Evolutionary conservation across 805 yeast genomes (phyloP).

Genomic region (Metschnikowia kofuensis): DNA sequence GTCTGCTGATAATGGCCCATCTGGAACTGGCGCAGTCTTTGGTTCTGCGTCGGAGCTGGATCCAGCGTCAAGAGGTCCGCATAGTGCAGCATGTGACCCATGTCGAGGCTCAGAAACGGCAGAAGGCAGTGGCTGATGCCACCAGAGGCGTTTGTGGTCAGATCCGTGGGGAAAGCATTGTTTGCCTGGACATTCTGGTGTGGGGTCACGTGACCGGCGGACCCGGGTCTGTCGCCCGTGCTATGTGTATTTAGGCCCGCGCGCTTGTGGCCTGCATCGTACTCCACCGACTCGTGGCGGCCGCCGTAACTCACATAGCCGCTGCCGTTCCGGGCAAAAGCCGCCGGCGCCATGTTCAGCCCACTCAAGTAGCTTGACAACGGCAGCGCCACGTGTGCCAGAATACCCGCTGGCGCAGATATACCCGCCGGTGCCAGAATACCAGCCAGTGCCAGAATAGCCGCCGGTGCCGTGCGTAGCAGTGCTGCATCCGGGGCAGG

Average conservation of each 20-base stretch:
- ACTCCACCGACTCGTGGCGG: background rate
- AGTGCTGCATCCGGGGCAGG: too few species aligned
- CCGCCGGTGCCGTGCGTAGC: too few species aligned
- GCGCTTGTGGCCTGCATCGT: background rate
- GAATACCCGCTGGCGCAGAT: too few species aligned
- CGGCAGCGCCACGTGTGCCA: background rate
- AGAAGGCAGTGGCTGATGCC: background rate
- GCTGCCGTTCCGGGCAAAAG: background rate
- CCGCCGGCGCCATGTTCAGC: background rate
- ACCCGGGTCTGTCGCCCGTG: background rate
- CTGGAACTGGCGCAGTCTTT: conserved; percentile 26
- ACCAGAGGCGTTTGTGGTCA: background rate
- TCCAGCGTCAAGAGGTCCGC: conserved; percentile 26
- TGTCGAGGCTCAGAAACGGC: conserved; percentile 11
- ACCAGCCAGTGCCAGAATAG: background rate
- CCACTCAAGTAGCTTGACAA: background rate
- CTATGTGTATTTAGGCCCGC: background rate
- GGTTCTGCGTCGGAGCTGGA: conserved; percentile 24
- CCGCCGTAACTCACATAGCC: background rate
- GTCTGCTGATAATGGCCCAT: conserved; percentile 7
- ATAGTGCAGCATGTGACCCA: conserved; percentile 26
- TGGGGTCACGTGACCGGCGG: background rate
- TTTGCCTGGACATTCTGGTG: background rate
- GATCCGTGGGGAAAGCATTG: background rate
- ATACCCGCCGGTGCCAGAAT: background rate